These are phyloP conservation scores for Cercospora janseana DNA, from an alignment of 2,329 filamentous ascomycete species.

Conservation along the genomic window DNA sequence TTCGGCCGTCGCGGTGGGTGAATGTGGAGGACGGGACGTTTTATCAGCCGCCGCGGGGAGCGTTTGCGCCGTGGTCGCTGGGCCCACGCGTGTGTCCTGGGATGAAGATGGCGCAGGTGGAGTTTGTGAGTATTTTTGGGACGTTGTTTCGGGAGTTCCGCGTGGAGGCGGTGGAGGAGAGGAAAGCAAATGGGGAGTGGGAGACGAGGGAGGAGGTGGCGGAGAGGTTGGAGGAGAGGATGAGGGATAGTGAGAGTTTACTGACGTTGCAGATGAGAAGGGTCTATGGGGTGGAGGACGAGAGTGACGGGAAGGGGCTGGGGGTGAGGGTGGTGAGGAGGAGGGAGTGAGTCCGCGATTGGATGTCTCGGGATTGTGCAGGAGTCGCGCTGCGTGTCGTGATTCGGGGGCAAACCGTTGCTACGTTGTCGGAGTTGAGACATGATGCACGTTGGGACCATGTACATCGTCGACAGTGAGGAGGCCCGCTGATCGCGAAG, in stretches of 20 bases:
- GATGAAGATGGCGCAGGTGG: conserved; percentile 56
- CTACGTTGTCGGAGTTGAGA: too few species aligned
- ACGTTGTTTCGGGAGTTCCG: conserved; percentile 35
- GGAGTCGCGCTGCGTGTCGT: too few species aligned
- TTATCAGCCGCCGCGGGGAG: conserved; percentile 42
- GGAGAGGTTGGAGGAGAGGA: conserved; percentile 25
- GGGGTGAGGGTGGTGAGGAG: conserved; percentile 22
- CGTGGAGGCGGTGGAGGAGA: conserved; percentile 27
- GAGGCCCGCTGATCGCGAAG: too few species aligned
- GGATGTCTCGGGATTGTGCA: too few species aligned
- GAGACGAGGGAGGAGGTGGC: conserved; percentile 23
- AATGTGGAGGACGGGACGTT: conserved; percentile 28
- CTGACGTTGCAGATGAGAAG: conserved; percentile 34
- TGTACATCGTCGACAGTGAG: too few species aligned
- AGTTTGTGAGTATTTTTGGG: conserved; percentile 51
- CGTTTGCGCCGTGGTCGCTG: conserved; percentile 50
- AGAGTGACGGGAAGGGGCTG: conserved; percentile 15
- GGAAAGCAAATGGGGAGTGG: conserved; percentile 6
- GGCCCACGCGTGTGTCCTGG: conserved; percentile 54
- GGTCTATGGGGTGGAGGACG: conserved; percentile 26
- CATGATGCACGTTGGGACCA: too few species aligned
- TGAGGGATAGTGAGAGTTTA: conserved; percentile 28
- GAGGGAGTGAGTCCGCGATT: too few species aligned
- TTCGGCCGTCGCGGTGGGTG: conserved; percentile 46
- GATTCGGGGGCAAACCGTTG: too few species aligned